These are phyloP conservation scores for Emergomyces orientalis DNA, from an alignment of 2,329 filamentous ascomycete genomes.

Conservation along the genomic window DNA sequence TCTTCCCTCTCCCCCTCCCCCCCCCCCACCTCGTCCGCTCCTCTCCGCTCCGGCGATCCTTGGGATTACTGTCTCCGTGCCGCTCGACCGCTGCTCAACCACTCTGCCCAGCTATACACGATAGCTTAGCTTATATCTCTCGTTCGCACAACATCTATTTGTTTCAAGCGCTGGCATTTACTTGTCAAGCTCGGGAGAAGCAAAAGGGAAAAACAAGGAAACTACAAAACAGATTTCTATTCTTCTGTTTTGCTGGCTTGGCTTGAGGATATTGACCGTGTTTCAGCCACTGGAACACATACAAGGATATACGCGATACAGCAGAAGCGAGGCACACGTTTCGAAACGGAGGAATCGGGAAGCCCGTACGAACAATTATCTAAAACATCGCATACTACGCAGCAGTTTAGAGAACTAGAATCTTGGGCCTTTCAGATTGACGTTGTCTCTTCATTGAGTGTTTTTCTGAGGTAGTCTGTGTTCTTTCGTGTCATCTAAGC, in stretches of 20 bases:
- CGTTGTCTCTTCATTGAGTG: too few relatives aligned
- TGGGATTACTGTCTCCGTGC: neutral
- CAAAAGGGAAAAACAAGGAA: neutral
- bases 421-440: neutral
- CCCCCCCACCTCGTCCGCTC: slow-evolving; percentile 16
- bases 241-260: neutral
- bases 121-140: slow-evolving; percentile 15
- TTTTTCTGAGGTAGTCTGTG: neutral
- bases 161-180: slow-evolving; percentile 39
- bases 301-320: neutral
- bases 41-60: slow-evolving; percentile 18
- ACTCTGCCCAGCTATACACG: slow-evolving; percentile 1
- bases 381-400: neutral
- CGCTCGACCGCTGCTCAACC: neutral
- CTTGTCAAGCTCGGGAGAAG: slow-evolving; percentile 36
- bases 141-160: slow-evolving; percentile 3
- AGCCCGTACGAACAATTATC: neutral
- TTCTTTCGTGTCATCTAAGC: neutral
- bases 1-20: slow-evolving; percentile 6
- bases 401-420: neutral
- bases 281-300: neutral
- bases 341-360: neutral
- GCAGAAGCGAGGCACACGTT: neutral
- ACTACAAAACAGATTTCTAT: neutral
- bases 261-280: neutral